Base-by-base conservation (phyloP, 2,329 filamentous ascomycete species). In the Clarireedia homoeocarpa region DNA sequence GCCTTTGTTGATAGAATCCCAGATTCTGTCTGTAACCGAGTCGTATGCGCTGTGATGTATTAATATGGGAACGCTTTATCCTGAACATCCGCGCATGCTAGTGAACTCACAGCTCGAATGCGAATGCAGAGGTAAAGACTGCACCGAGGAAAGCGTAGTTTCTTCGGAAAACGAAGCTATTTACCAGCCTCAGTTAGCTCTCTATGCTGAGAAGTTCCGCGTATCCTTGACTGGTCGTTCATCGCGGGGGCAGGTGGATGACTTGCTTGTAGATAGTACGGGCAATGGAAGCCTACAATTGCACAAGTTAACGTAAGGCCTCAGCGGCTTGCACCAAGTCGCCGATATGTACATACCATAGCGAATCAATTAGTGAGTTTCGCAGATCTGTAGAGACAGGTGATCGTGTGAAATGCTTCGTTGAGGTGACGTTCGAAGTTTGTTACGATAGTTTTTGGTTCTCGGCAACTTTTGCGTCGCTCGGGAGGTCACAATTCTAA, bases 1-100 rank as follows among this genome's bases (percentile, higher is more conserved):
- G 69, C 94, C 94, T 69, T 81, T 82, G 84, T 99, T 99, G 72
- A 91, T 75, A 72, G 75, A 80, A 74, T 99, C 90, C 94, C 94
- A 99, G 72, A 96, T 70, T 72, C 79, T 86, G 76, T 95, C 88
- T 74, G 92, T 88, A 68, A 76, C 75, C 58, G 82, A 82, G 76
- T 97, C 91, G 74, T 89, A 97, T 68, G 80, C 82, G 73, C 94
- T 97, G 69, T 69, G 48, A 36, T 51, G 47, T 48, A 47, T 60
- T 24, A 60, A 52, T 7, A 36, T 45, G 62, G 38, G 12, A 3
- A 48, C 20, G 26, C 54, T 53, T 27, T n/a, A 15, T 42, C 30
- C 26, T 45, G 15, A 23, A 6, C n/a, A n/a, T 56, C 44, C 48
- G 38, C 26, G 17, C 7, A 12, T 45, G 30, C 17, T 12, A 5